Evolutionary conservation across 2,329 filamentous ascomycete species (phyloP).

Genomic region (Aspergillus ustus): DNA sequence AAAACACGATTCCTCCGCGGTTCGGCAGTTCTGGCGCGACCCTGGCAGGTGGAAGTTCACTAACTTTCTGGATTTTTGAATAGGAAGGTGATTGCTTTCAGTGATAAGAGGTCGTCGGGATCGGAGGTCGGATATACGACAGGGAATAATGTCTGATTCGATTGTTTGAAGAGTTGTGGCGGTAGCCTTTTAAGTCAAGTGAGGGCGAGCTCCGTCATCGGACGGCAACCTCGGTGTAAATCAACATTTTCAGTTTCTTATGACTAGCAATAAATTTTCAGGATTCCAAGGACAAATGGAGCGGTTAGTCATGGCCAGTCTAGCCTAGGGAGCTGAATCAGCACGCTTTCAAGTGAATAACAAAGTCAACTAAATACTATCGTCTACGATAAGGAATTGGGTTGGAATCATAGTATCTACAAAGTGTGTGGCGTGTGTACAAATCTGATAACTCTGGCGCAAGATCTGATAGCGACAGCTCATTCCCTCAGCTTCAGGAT

Average conservation of each 20-base stretch:
- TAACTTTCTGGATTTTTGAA: not conserved
- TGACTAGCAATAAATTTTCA: conserved; percentile 1
- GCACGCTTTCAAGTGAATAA: not conserved
- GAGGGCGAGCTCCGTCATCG: conserved; percentile 28
- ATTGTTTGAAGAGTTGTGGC: not conserved
- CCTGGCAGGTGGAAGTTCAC: conserved; percentile 5
- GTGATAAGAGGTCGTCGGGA: not conserved
- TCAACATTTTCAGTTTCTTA: conserved; percentile 6
- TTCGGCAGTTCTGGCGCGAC: conserved; percentile 25
- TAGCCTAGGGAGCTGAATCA: conserved; percentile 24
- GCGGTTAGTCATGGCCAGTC: conserved; percentile 12
- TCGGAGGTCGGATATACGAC: conserved; percentile 15
- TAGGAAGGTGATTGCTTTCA: not conserved
- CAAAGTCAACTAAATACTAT: not conserved
- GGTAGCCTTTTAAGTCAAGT: not conserved
- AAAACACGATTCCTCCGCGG: conserved; percentile 24
- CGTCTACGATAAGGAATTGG: not conserved
- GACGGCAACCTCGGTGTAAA: conserved; percentile 20
- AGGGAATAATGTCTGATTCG: not conserved
- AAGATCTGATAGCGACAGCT: conserved; percentile 16
- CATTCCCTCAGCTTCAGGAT: conserved; percentile 6
- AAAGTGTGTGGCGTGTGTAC: not conserved
- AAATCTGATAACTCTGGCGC: conserved; percentile 11
- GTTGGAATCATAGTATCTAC: not conserved
- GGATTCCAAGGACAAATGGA: not conserved